Evolutionary conservation across 176 grass and related monocot species (phyloP), one percentile per base, ranked within the genome.

Genomic region (Typha latifolia): DNA sequence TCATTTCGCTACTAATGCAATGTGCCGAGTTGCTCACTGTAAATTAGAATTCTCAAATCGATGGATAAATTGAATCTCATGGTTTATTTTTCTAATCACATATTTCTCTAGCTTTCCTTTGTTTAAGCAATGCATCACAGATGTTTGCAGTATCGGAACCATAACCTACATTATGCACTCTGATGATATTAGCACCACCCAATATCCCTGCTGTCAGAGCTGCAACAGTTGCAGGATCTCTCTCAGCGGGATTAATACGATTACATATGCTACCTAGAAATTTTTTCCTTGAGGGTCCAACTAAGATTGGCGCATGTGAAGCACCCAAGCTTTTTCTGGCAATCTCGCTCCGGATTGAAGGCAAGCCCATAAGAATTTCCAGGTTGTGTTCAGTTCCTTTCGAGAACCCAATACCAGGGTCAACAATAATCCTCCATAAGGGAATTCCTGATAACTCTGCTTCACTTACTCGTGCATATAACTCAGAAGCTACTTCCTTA

Each of bases 371-470:
- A 22, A 84, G 82, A 31, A 86, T n/a, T 84, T 82, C 66, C 72
- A 82, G 59, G 70, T 89, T 89, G n/a, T 96, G 82, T 19, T 34
- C 52, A 4, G 66, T n/a, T 19, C 81, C 73, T 79, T 96, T 89
- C 51, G 88, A 96, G 73, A 96, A 96, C 3, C 88, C 85, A 69
- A 96, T 80, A 49, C 93, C 93, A 12, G 93, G 93, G 70, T 96
- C 93, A 72, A 91, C 22, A 53, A 91, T 78, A 51, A 96, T 84
- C 72, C 93, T 81, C 88, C 93, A 96, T 72, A 91, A 67, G 0
- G 93, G 88, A 72, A 96, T 86, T 12, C 85, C 88, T 49, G 77
- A 79, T 27, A 86, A 43, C 43, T 91, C 93, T 6, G 85, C 88
- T 75, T 70, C 69, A 74, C 63, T 85, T 48, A 96, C 18, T 47